These are phyloP conservation scores for Salix koriyanagi DNA, from an alignment of 345 rosid species.

Conservation along the genomic window DNA sequence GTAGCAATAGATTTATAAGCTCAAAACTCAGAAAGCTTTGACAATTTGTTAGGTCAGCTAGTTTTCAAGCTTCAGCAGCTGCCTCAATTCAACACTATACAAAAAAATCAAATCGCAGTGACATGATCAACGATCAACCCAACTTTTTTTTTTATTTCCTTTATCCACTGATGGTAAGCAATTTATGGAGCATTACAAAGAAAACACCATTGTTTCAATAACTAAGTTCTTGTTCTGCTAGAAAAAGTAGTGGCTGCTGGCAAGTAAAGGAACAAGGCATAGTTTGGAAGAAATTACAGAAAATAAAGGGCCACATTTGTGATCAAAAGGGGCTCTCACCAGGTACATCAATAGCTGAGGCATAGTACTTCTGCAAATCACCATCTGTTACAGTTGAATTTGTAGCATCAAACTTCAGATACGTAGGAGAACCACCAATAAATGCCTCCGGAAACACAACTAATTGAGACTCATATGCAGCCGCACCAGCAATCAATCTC, in stretches of 20 bases:
- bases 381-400: not conserved
- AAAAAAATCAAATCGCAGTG: not conserved
- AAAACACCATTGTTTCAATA: not conserved
- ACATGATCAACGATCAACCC: not conserved
- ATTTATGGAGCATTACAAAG: not conserved
- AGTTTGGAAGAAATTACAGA: not conserved
- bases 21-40: not conserved
- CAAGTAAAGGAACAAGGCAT: not conserved
- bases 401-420: not conserved
- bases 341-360: conserved; percentile 24
- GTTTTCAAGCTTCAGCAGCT: not conserved
- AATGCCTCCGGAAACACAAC: conserved; percentile 30
- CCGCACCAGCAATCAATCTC: conserved; percentile 13
- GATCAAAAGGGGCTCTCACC: conserved; percentile 6
- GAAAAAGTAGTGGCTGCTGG: not conserved
- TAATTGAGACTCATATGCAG: conserved; percentile 20
- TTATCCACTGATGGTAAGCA: not conserved
- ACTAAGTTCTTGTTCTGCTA: not conserved
- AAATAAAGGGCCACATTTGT: not conserved
- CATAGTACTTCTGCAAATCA: conserved; percentile 3
- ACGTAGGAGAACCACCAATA: conserved; percentile 19
- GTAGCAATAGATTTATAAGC: not conserved
- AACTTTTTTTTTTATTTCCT: not conserved
- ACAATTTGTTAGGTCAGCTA: not conserved
- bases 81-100: not conserved